Evolutionary conservation across 2,329 filamentous ascomycete species (phyloP).

Genomic region (Pyricularia sp.): DNA sequence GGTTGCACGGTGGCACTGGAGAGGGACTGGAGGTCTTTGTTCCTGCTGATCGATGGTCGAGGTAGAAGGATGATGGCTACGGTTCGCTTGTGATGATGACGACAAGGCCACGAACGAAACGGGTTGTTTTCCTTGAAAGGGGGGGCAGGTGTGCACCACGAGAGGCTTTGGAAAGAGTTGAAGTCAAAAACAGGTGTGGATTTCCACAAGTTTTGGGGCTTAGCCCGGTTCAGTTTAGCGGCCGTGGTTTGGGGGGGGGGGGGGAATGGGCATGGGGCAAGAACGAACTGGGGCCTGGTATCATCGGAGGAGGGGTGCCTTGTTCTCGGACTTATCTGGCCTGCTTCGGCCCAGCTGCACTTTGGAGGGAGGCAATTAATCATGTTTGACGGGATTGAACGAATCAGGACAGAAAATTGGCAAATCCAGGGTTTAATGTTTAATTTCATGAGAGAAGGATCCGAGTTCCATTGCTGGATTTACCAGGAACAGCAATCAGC

Average conservation of each 20-base stretch:
- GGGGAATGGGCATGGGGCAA: not conserved
- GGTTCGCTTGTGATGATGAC: not conserved
- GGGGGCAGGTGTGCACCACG: not conserved
- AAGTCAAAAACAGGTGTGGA: slow-evolving; percentile 1
- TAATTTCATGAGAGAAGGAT: not conserved
- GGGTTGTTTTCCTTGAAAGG: not conserved
- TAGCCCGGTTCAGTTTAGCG: not conserved
- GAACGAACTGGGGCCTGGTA: not conserved
- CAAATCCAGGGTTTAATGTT: not conserved
- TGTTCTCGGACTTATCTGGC: not conserved
- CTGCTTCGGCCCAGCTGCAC: not conserved
- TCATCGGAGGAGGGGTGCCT: not conserved
- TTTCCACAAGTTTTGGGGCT: not conserved
- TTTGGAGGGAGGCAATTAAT: not conserved
- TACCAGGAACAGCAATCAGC: not conserved
- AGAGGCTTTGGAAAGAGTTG: not conserved
- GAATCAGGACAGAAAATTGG: not conserved
- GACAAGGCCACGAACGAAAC: not conserved
- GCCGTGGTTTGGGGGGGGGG: not conserved
- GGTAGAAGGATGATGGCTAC: not conserved
- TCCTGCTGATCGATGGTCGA: not conserved
- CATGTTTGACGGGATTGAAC: not conserved
- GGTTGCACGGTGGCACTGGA: not conserved
- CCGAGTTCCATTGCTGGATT: not conserved
- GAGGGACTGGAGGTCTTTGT: not conserved